These are phyloP conservation scores for Neurospora sp. DNA, from an alignment of 495 filamentous ascomycete genomes.

Conservation along the genomic window DNA sequence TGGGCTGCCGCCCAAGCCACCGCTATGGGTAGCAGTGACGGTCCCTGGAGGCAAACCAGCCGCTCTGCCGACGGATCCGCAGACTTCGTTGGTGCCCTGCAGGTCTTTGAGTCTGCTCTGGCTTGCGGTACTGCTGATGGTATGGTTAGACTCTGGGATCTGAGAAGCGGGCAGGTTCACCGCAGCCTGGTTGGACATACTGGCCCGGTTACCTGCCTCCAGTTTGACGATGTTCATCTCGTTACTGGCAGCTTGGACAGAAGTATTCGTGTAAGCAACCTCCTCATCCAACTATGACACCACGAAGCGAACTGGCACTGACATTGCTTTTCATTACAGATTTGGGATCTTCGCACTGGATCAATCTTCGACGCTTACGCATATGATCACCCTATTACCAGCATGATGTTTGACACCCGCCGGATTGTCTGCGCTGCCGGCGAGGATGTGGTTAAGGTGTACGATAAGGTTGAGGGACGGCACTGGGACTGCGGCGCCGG, in stretches of 20 bases:
- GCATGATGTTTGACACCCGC: slow-evolving; percentile 94
- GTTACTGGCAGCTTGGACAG: slow-evolving; percentile 91
- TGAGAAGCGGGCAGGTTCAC: slow-evolving; percentile 92
- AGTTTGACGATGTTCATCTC: slow-evolving; percentile 93
- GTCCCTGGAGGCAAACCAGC: slow-evolving; percentile 44
- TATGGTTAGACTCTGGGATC: slow-evolving; percentile 96
- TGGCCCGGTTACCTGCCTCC: slow-evolving; percentile 85
- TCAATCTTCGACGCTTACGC: slow-evolving; percentile 95
- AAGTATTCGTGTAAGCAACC: slow-evolving; percentile 73
- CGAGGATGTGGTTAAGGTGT: slow-evolving; percentile 90
- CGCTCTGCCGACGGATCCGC: slow-evolving; percentile 53
- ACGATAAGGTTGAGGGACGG: slow-evolving; percentile 89
- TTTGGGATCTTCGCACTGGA: slow-evolving; percentile 96
- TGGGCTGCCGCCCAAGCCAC: slow-evolving; percentile 95
- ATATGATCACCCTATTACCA: slow-evolving; percentile 85
- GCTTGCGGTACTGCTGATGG: slow-evolving; percentile 98
- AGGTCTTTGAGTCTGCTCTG: slow-evolving; percentile 93
- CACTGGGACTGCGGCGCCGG: slow-evolving; percentile 97
- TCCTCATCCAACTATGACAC: slow-evolving; percentile 3
- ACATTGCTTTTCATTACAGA: slow-evolving; percentile 41
- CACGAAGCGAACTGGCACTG: not conserved
- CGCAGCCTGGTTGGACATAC: slow-evolving; percentile 94
- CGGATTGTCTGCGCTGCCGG: slow-evolving; percentile 86
- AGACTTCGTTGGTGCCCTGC: slow-evolving; percentile 89
- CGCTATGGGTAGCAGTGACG: slow-evolving; percentile 45